Evolutionary conservation across 169 alveolate species (phyloP).

Genomic region (Cryptosporidium ubiquitum): DNA sequence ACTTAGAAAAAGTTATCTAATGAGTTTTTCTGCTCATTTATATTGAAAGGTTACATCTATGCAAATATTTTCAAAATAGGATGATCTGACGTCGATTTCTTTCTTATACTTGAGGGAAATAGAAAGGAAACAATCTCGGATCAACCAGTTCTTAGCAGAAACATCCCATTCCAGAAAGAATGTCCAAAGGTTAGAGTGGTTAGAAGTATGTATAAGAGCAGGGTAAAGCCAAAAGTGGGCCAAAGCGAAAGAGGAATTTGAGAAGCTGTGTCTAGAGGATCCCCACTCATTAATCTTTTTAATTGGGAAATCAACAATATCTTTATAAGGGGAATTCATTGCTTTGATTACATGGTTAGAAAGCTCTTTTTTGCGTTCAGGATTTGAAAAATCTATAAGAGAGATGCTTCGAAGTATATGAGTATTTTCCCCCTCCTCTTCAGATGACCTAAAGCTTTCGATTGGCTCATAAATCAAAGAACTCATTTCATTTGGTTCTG

Average conservation of each 20-base stretch:
- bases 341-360: neutral
- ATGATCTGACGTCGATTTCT: constrained; percentile 51
- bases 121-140: constrained; percentile 46
- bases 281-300: constrained; percentile 63
- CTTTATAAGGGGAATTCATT: constrained; percentile 55
- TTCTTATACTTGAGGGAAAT: neutral
- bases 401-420: constrained; percentile 51
- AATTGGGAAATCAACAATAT: constrained; percentile 55
- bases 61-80: neutral
- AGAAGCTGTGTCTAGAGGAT: constrained; percentile 1
- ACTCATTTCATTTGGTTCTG: neutral
- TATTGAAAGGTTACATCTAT: constrained; percentile 47
- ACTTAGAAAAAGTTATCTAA: neutral
- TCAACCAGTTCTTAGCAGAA: neutral
- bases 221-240: constrained; percentile 72
- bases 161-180: constrained; percentile 62
- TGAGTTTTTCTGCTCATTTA: neutral
- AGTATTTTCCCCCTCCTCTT: constrained; percentile 1
- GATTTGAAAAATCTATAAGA: constrained; percentile 49
- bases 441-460: neutral
- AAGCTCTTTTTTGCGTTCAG: constrained; percentile 25
- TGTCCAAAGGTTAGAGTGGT: constrained; percentile 38
- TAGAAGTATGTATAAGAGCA: constrained; percentile 43
- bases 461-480: neutral
- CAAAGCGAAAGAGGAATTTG: constrained; percentile 11